A percentile compares a stretch with the other conserved stretches of the same genome.
These are phyloP conservation scores for Geotrichum histeridarum DNA, from an alignment of 1,139 yeast genomes.

Conservation along the genomic window DNA sequence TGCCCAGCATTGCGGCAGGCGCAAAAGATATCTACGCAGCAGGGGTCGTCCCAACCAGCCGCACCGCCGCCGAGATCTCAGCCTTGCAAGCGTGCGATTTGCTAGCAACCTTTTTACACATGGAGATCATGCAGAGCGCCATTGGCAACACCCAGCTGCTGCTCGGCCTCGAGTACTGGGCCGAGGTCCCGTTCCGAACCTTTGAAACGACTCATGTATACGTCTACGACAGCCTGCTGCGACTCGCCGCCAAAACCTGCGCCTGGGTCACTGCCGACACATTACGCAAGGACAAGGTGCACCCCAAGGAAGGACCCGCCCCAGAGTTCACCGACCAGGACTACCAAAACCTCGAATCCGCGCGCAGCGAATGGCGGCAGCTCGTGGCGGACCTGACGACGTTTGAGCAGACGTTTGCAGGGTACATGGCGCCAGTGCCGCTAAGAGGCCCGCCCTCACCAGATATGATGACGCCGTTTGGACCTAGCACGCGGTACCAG, in stretches of 20 bases:
- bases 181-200: conserved; percentile 3
- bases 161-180: conserved; percentile 10
- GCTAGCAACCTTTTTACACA: conserved; percentile 12
- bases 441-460: conserved; percentile 1
- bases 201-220: neutral
- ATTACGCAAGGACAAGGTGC: conserved; percentile 5
- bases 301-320: neutral
- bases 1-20: conserved; percentile 1
- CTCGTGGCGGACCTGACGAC: neutral
- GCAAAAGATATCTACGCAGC: conserved; percentile 2
- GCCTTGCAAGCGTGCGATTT: conserved; percentile 13
- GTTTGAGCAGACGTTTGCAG: neutral
- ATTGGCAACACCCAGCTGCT: conserved; percentile 13
- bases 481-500: neutral
- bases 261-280: conserved; percentile 5
- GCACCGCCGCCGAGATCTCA: neutral
- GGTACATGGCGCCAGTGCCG: neutral
- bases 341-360: neutral
- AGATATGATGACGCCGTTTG: conserved; percentile 2
- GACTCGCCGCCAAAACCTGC: neutral
- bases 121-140: conserved; percentile 21
- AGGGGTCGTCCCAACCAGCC: neutral
- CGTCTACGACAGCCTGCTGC: conserved; percentile 4
- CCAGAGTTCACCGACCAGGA: neutral
- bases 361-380: neutral